phyloP scores from a whole-genome alignment of 2,329 filamentous ascomycete species.

The Xylaria arbuscula region DNA sequence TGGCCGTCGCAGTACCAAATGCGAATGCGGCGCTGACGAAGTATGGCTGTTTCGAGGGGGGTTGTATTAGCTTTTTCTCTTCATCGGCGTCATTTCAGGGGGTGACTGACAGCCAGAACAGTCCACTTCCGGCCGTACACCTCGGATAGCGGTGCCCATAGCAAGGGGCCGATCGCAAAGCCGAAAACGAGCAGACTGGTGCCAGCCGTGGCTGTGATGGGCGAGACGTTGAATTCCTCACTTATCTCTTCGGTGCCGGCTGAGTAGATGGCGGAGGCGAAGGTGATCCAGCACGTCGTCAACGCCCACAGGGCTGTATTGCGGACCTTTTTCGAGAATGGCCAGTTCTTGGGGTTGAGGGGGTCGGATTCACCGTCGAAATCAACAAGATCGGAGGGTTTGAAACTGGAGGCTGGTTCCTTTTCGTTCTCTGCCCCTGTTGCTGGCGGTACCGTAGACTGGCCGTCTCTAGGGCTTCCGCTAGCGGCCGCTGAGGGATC shows the following conservation, averaged over 20 bases:
- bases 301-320: neutral
- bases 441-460: neutral
- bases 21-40: neutral
- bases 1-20: neutral
- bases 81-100: neutral
- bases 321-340: neutral
- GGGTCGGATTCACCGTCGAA: neutral
- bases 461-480: neutral
- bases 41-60: neutral
- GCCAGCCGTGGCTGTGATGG: neutral
- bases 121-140: slow-evolving; percentile 6
- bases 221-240: neutral
- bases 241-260: neutral
- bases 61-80: neutral
- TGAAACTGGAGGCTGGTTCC: neutral
- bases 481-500: neutral
- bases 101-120: neutral
- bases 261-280: neutral
- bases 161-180: neutral
- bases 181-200: neutral
- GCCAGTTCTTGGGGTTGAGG: neutral
- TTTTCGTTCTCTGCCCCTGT: neutral
- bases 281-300: slow-evolving; percentile 1
- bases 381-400: neutral
- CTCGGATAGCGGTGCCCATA: neutral